Base-by-base conservation (phyloP, 75 land plant species). In the Cupressus sempervirens region DNA sequence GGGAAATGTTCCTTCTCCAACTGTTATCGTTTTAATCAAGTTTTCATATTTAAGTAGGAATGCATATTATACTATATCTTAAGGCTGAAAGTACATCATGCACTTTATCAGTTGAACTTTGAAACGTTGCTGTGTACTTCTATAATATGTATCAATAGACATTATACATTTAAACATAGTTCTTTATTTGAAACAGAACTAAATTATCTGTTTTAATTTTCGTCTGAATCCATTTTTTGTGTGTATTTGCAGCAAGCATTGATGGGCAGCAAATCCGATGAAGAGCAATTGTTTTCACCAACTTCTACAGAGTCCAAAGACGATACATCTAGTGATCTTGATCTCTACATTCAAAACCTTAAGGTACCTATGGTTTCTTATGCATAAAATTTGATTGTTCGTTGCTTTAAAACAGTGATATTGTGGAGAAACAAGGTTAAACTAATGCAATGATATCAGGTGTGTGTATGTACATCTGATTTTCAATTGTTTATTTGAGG, bases 241-340 rank as follows among this genome's bases (percentile, higher is more conserved):
- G 9, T 81, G 20, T 56, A 54, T 88, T 29, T 23, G 45, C 94
- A 95, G 99, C 93, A 97, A 97, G 90, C 92, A 83, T 89, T 95
- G 89, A 94, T 95, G 85, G 99, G 99, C 79, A 95, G 90, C 85
- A 91, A 85, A 36, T 88, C 91, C 1, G 99, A 90, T 65, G 94
- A 93, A 80, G 96, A 94, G 82, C 91, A 90, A 84, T 93, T 96
- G 23, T 95, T 96, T 88, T 93, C 95, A 16, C 75, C 90, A 67
- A 89, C 82, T 58, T 82, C 53, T 70, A 40, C 23, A 68, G 54
- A 32, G 1, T 32, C 38, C 18, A 88, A 83, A 72, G 88, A 90
- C 85, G 84, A 80, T 53, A 65, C 86, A 4, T 50, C 58, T 52
- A 86, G 43, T 86, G 94, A 90, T 40, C 83, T 91, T 82, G 92